phyloP scores from a whole-genome alignment of 1,284 basidiomycete species.

The Schizophyllum commune region DNA sequence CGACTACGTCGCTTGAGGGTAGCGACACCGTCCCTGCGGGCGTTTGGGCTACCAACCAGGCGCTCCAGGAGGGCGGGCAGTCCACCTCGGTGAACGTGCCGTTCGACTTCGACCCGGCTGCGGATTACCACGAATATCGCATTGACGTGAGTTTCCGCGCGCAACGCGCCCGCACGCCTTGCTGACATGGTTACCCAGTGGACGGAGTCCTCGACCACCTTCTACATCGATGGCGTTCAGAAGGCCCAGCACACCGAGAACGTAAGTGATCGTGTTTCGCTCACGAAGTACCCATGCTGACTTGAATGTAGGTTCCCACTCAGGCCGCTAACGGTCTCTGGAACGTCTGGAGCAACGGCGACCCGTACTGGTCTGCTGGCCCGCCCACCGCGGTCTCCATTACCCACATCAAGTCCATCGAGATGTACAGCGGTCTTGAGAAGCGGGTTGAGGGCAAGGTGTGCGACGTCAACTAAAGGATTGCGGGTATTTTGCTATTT shows the following conservation, averaged over 20 bases:
- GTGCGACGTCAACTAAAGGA: too few species aligned
- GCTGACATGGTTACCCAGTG: conserved; percentile 16
- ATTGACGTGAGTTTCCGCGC: conserved; percentile 22
- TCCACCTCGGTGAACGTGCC: conserved; percentile 18
- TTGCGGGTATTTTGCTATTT: too few species aligned
- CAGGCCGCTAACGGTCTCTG: conserved; percentile 21
- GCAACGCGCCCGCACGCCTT: not conserved
- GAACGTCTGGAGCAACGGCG: conserved; percentile 28
- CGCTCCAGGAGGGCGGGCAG: conserved; percentile 13
- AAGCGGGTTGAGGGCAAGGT: too few species aligned
- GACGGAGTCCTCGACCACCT: conserved; percentile 20
- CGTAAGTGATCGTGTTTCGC: conserved; percentile 12
- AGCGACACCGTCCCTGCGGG: conserved; percentile 21
- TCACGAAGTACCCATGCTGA: not conserved
- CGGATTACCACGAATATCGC: conserved; percentile 26
- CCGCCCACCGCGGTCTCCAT: conserved; percentile 24
- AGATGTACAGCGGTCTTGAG: conserved; percentile 20
- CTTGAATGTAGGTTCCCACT: conserved; percentile 19
- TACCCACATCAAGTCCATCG: conserved; percentile 26
- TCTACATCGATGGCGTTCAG: conserved; percentile 25
- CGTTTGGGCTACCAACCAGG: conserved; percentile 30
- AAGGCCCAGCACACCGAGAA: conserved; percentile 21
- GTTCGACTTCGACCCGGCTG: conserved; percentile 23
- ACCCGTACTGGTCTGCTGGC: conserved; percentile 25
- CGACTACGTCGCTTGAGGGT: conserved; percentile 19